Percentiles rank a stretch among this genome's conserved stretches.
These are phyloP conservation scores for Macadamia tetraphylla DNA, from an alignment of 164 flowering plant genomes.

Conservation along the genomic window DNA sequence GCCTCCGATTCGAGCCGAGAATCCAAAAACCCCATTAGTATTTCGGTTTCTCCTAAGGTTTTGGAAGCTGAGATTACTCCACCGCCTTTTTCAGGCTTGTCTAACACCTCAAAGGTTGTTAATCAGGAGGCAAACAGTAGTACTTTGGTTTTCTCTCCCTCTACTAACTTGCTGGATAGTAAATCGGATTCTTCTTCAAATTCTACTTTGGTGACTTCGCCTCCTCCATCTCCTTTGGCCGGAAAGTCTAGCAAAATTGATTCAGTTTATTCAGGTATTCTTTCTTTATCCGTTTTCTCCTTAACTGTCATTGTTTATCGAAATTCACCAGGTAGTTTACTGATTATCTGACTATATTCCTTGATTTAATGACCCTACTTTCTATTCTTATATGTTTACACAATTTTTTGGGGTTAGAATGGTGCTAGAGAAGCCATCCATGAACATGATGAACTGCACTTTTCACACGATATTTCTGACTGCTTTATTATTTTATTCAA, in stretches of 20 bases:
- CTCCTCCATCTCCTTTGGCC: not conserved
- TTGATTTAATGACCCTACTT: too few species aligned
- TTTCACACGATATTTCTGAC: too few species aligned
- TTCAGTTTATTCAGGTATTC: conserved; percentile 20
- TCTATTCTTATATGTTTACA: too few species aligned
- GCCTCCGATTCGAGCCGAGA: too few species aligned
- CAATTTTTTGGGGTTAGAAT: too few species aligned
- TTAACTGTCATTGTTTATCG: not conserved
- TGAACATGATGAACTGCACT: too few species aligned
- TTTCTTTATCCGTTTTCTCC: not conserved
- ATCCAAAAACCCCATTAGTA: not conserved
- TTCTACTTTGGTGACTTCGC: not conserved
- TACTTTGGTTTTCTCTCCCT: not conserved
- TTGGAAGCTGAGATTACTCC: not conserved
- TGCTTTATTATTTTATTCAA: too few species aligned
- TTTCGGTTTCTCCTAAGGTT: not conserved
- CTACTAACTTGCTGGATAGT: not conserved
- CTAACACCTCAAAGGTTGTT: not conserved
- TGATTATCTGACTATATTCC: not conserved
- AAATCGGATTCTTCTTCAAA: not conserved
- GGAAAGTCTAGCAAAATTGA: conserved; percentile 1
- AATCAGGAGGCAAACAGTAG: not conserved
- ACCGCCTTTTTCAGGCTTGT: not conserved
- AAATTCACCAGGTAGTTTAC: not conserved
- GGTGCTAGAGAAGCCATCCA: too few species aligned